These are phyloP conservation scores for Tubosaeta sp. DNA, from an alignment of 768 basidiomycete genomes.

Conservation along the genomic window DNA sequence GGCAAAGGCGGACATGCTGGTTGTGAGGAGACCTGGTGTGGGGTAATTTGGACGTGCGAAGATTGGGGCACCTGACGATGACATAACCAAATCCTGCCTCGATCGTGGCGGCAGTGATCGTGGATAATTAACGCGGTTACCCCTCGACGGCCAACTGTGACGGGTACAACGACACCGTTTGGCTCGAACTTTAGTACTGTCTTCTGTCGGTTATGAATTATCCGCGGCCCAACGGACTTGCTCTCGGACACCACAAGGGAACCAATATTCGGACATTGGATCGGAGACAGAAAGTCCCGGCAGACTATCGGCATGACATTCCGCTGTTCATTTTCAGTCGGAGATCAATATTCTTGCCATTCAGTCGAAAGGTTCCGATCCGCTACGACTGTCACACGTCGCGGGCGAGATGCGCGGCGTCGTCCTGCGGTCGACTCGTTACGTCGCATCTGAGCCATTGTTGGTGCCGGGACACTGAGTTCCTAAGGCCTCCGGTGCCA, in stretches of 20 bases:
- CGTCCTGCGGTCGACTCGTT: background rate
- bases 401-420: background rate
- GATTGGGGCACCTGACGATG: constrained; percentile 18
- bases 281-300: background rate
- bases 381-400: background rate
- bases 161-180: background rate
- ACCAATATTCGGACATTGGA: constrained; percentile 1
- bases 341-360: background rate
- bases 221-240: constrained; percentile 16
- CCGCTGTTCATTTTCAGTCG: background rate
- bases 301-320: background rate
- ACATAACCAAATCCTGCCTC: constrained; percentile 19
- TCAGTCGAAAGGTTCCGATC: background rate
- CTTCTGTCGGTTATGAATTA: background rate
- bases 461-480: constrained; percentile 6
- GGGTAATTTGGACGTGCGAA: constrained; percentile 21
- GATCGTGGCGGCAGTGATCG: background rate
- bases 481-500: constrained; percentile 4
- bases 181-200: background rate
- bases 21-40: constrained; percentile 13
- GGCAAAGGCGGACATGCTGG: constrained; percentile 18
- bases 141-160: background rate
- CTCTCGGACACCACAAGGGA: background rate
- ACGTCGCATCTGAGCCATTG: constrained; percentile 2
- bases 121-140: background rate